Percentiles rank a stretch among this genome's conserved stretches.
Evolutionary conservation across 2,329 filamentous ascomycete species (phyloP).

Genomic region (Parascedosporium putredinis): DNA sequence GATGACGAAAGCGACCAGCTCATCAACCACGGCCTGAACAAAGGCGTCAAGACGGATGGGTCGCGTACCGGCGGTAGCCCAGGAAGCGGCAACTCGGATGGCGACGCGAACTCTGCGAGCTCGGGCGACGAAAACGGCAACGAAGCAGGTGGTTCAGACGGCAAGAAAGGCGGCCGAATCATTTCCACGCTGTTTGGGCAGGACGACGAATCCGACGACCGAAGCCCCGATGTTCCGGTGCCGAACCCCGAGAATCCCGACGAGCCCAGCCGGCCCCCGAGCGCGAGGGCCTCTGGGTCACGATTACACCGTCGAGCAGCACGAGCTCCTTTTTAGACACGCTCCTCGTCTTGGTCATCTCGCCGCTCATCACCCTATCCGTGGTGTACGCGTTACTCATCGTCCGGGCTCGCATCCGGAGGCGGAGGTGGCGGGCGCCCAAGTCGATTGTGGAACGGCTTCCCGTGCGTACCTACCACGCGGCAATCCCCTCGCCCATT

Average conservation of each 20-base stretch:
- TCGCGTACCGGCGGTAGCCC: neutral
- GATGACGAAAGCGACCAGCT: slow-evolving; percentile 41
- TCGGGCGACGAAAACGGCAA: neutral
- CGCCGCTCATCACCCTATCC: slow-evolving; percentile 81
- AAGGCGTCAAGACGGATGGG: slow-evolving; percentile 8
- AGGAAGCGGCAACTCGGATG: no score
- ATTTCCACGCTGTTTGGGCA: slow-evolving; percentile 41
- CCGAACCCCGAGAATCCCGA: slow-evolving; percentile 16
- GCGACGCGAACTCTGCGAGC: no score
- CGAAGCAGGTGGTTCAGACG: neutral
- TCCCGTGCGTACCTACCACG: slow-evolving; percentile 93
- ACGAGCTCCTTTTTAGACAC: slow-evolving; percentile 94
- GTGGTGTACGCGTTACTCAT: slow-evolving; percentile 86
- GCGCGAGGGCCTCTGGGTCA: slow-evolving; percentile 88
- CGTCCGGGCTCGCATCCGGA: slow-evolving; percentile 76
- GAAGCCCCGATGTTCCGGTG: slow-evolving; percentile 10
- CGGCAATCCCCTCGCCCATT: slow-evolving; percentile 55
- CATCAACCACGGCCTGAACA: slow-evolving; percentile 27
- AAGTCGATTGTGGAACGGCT: slow-evolving; percentile 91
- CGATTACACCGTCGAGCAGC: slow-evolving; percentile 80
- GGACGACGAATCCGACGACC: slow-evolving; percentile 20
- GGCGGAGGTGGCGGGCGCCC: slow-evolving; percentile 89
- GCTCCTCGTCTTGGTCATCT: slow-evolving; percentile 89
- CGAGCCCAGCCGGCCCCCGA: slow-evolving; percentile 25
- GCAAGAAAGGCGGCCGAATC: slow-evolving; percentile 21